phyloP scores from a whole-genome alignment of 2,329 filamentous ascomycete genomes.

The Elsinoe fawcettii region DNA sequence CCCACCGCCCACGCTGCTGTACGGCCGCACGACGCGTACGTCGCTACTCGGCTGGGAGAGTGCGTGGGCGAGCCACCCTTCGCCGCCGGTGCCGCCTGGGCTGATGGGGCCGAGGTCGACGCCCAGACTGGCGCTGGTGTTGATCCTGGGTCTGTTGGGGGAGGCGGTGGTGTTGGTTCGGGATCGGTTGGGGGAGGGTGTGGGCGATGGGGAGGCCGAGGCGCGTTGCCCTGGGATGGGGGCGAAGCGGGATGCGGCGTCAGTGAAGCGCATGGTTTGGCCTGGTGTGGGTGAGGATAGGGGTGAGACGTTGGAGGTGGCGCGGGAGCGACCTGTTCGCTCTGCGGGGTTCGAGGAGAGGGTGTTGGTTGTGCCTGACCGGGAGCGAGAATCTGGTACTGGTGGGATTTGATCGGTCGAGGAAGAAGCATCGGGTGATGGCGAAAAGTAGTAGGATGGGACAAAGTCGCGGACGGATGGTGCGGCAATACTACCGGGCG shows the following conservation, averaged over 20 bases:
- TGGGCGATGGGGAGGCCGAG: not conserved
- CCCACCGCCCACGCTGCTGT: conserved; percentile 22
- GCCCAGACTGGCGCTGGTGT: conserved; percentile 15
- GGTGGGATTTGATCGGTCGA: not conserved
- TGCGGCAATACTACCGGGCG: not conserved
- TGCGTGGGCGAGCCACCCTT: conserved; percentile 15
- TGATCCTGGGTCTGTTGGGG: not conserved
- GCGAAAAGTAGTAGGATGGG: not conserved
- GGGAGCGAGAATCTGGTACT: not conserved
- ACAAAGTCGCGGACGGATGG: conserved; percentile 4
- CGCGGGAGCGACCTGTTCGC: not conserved
- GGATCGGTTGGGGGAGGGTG: not conserved
- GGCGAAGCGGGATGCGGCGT: conserved; percentile 1
- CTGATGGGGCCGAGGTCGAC: conserved; percentile 19
- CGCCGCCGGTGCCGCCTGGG: not conserved
- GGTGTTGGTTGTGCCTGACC: not conserved
- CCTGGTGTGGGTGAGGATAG: not conserved
- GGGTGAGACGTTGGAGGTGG: conserved; percentile 2
- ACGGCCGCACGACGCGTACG: conserved; percentile 7
- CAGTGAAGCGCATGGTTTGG: conserved; percentile 9
- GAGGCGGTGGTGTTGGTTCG: conserved; percentile 2
- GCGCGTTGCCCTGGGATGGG: conserved; percentile 4
- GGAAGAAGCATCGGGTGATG: not conserved
- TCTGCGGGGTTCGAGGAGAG: not conserved
- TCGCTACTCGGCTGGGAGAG: not conserved